These are phyloP conservation scores for Scheffersomyces illinoinensis DNA, from an alignment of 1,139 yeast genomes.

Conservation along the genomic window DNA sequence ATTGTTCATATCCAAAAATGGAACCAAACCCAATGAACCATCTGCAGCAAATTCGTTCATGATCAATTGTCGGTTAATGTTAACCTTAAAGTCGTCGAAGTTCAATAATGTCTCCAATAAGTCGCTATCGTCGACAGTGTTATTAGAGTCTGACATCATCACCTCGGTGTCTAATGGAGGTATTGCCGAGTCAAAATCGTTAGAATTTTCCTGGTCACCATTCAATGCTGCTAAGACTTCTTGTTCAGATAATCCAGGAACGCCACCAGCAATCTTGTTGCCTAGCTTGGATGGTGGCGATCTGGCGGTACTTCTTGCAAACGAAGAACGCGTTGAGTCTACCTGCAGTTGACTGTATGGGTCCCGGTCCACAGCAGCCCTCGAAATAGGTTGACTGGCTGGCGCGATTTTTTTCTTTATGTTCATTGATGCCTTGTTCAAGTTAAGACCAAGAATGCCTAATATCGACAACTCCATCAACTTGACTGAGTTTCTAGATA, in stretches of 20 bases:
- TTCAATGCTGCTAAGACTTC: not conserved
- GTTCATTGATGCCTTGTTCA: slow-evolving; percentile 15
- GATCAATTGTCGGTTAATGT: slow-evolving; percentile 36
- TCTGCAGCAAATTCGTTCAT: slow-evolving; percentile 65
- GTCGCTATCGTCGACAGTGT: slow-evolving; percentile 4
- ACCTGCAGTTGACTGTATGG: slow-evolving; percentile 1
- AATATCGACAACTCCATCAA: slow-evolving; percentile 60
- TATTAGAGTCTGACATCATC: not conserved
- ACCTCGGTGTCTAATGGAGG: not conserved
- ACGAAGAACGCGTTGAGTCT: not conserved
- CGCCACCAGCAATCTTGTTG: slow-evolving; percentile 4
- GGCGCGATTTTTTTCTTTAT: slow-evolving; percentile 19
- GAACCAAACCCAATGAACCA: slow-evolving; percentile 66
- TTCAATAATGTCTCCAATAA: slow-evolving; percentile 30
- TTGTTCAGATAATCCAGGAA: not conserved
- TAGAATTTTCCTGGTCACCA: not conserved
- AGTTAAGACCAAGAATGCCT: slow-evolving; percentile 44
- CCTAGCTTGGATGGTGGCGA: slow-evolving; percentile 7
- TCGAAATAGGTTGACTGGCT: slow-evolving; percentile 21
- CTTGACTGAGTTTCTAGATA: slow-evolving; percentile 56
- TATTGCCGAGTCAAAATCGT: not conserved
- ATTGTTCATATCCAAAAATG: slow-evolving; percentile 44
- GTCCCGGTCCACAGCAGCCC: slow-evolving; percentile 11
- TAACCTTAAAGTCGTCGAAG: slow-evolving; percentile 45
- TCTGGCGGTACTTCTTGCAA: slow-evolving; percentile 2